Conservation (phyloP, 371 early-diverging fungal species). For the Paraphysoderma sedebokerense region DNA sequence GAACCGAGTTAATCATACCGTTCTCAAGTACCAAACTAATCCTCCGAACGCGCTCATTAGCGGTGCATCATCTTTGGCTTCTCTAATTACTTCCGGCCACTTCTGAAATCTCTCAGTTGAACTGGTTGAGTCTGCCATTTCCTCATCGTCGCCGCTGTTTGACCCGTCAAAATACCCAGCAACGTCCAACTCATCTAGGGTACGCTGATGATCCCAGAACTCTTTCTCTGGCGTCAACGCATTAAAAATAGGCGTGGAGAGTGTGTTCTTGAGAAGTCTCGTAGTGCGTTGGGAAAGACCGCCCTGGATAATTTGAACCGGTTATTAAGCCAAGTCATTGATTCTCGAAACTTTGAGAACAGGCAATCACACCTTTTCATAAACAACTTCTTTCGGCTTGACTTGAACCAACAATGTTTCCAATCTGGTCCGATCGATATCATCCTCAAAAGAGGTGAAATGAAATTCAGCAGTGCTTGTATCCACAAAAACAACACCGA, state of each 20-base stretch:
- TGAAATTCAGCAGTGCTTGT: constrained; percentile 84
- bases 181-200: constrained; percentile 45
- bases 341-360: too few relatives aligned
- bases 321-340: too few relatives aligned
- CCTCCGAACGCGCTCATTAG: constrained; percentile 1
- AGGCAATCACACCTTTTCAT: constrained; percentile 35
- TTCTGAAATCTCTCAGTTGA: too few relatives aligned
- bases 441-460: constrained; percentile 65
- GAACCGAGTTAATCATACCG: constrained; percentile 16
- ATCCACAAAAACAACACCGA: constrained; percentile 87
- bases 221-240: constrained; percentile 49
- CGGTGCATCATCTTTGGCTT: neutral
- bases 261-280: constrained; percentile 50
- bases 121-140: too few relatives aligned
- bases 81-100: too few relatives aligned
- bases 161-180: constrained; percentile 43
- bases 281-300: constrained; percentile 38
- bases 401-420: constrained; percentile 87
- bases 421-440: constrained; percentile 61
- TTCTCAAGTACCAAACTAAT: constrained; percentile 52
- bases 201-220: constrained; percentile 61
- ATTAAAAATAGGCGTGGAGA: constrained; percentile 45
- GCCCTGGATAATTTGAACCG: constrained; percentile 11
- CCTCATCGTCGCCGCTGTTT: too few relatives aligned
- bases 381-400: constrained; percentile 73